These are phyloP conservation scores for Cutaneotrichosporon arboriforme DNA, from an alignment of 1,284 basidiomycete species.

Conservation along the genomic window DNA sequence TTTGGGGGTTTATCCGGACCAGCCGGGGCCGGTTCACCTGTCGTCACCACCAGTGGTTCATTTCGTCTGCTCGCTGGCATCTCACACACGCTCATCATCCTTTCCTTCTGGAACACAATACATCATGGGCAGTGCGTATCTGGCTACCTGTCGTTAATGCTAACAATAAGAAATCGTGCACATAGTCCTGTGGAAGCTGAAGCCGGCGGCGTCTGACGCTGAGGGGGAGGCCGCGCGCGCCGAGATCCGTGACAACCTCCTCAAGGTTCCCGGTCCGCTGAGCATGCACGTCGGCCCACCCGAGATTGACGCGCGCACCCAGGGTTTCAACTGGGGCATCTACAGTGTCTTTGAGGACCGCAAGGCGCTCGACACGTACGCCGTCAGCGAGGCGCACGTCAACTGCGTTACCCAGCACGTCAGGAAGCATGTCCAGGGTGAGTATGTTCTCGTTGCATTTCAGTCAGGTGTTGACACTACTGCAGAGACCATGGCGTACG, in stretches of 20 bases:
- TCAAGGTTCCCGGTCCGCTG: conserved; percentile 34
- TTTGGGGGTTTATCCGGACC: no score
- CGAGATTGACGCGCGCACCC: conserved; percentile 38
- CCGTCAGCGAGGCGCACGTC: conserved; percentile 42
- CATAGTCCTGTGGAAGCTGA: conserved; percentile 47
- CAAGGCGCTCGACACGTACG: conserved; percentile 42
- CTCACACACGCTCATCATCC: neutral
- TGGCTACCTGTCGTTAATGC: no score
- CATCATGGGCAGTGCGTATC: conserved; percentile 19
- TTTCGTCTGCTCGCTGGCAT: neutral
- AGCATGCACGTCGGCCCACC: conserved; percentile 38
- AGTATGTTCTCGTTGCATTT: no score
- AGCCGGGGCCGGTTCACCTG: no score
- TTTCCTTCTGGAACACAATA: neutral
- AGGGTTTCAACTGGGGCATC: conserved; percentile 46
- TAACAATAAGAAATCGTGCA: conserved; percentile 39
- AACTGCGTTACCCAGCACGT: conserved; percentile 40
- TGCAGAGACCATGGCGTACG: conserved; percentile 46
- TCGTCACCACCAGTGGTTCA: no score
- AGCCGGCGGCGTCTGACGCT: conserved; percentile 25
- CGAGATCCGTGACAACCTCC: conserved; percentile 30
- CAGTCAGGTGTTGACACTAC: neutral
- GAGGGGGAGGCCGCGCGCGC: conserved; percentile 26
- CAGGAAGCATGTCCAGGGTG: conserved; percentile 39
- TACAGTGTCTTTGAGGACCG: conserved; percentile 42